Evolutionary conservation across 1,284 basidiomycete species (phyloP), one percentile per base, ranked within the genome.

Genomic region (Earliella scabrosa): DNA sequence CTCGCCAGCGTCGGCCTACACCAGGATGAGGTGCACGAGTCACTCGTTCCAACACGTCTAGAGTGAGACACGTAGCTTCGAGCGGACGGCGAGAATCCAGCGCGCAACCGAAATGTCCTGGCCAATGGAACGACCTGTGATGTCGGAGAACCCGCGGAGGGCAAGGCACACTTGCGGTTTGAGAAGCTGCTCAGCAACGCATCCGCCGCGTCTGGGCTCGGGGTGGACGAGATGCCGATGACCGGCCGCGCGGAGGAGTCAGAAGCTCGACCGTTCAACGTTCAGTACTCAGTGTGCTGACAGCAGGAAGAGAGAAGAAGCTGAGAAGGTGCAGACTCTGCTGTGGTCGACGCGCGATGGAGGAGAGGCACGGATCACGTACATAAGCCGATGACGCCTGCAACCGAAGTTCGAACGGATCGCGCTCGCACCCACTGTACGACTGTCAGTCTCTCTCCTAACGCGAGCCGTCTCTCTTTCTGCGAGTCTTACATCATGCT

Each of bases 131-230:
- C 29, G 29, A 13, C 6, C 29, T 31, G 29, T 13, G 29, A 31
- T 31, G 29, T 31, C 29, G 29, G 63, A 70, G 51, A 88, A 67
- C 4, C 82, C 83, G 50, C 87, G 82, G 16, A 93, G 79, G 2
- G 90, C 88, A 55, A 93, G 77, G 69, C 88, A 91, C 0, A 90
- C 87, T 70, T 92, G 90, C 90, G 89, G 92, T 73, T 90, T 92
- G 64, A 93, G 79, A 70, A 90, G 50, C 78, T 71, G 69, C 88
- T 90, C 59, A 92, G 79, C 2, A 81, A 70, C 39, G 72, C 70
- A n/a, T n/a, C n/a, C n/a, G n/a, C n/a, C 4, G 68, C 65, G 13
- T 65, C 64, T 1, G 64, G 56, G 31, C 51, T 57, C 44, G 86
- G 85, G 10, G 82, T 79, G 18, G 76, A 75, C 88, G 90, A 46